Evolutionary conservation across 1,284 basidiomycete genomes (phyloP), one percentile per base, ranked within the genome.

Genomic region (Ustilago lituana): DNA sequence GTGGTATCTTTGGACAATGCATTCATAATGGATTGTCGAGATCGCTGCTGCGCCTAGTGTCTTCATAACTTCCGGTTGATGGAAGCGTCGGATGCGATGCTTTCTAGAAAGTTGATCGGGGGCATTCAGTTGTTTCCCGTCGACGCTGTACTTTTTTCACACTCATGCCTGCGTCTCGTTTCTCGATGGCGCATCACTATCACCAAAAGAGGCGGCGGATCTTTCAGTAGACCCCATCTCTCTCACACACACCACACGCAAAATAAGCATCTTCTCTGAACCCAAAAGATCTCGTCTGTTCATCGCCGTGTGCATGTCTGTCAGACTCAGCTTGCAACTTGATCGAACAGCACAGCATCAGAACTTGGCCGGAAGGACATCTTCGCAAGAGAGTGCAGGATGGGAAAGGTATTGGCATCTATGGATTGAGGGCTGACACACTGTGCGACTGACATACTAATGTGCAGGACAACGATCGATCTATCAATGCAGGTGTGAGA

Each of bases 71-170:
- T 36, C 36, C 22, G 31, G n/a, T 41, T 41, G 40, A 29, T 60
- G 58, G 32, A 45, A 45, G 58, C 36, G 35, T 54, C 32, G 19
- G 31, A 39, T 31, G 27, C 23, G 49, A 52, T 52, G 50, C 54
- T 48, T 48, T 52, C 36, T 38, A 32, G 57, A 63, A 63, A 51
- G 50, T 51, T 43, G 59, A 39, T 29, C 11, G 22, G 40, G n/a
- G 23, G 11, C 32, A 46, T 14, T 43, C 32, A 7, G 12, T 15
- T 19, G 32, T 20, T 22, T 20, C 14, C 29, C 17, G 26, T 49
- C 56, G 56, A 65, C 56, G 39, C 43, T 65, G 62, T 65, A 65
- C 62, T 65, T 65, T 65, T 59, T 59, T 19, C 45, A 27, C 40
- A 11, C 19, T 33, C 23, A 43, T 36, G n/a, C 35, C 36, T 50